These are phyloP conservation scores for Neoascochyta sp. DNA, from an alignment of 2,329 filamentous ascomycete genomes.

Conservation along the genomic window DNA sequence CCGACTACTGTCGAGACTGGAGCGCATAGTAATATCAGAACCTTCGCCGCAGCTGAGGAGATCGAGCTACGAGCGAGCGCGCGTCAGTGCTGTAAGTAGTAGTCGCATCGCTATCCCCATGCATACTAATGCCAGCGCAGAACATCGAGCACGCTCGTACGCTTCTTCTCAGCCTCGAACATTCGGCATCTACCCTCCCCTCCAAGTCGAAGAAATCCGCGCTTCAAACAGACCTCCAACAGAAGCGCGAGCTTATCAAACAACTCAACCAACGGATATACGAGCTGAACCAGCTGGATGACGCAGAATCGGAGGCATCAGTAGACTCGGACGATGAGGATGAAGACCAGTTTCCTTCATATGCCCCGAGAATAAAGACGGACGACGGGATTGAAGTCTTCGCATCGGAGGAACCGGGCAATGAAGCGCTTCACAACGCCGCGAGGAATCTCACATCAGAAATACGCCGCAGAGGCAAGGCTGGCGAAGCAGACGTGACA, in stretches of 20 bases:
- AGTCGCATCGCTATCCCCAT: background rate
- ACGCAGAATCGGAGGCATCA: constrained; percentile 32
- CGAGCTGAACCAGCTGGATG: constrained; percentile 62
- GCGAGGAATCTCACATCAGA: constrained; percentile 34
- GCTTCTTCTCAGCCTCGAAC: constrained; percentile 67
- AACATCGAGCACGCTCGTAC: constrained; percentile 70
- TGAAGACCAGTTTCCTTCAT: constrained; percentile 42
- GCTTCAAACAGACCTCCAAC: constrained; percentile 60
- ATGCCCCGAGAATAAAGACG: constrained; percentile 39
- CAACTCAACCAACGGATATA: constrained; percentile 62
- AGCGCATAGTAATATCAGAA: constrained; percentile 61
- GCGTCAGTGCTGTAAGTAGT: constrained; percentile 51
- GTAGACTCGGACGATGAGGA: constrained; percentile 42
- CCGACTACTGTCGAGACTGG: constrained; percentile 62
- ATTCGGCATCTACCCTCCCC: constrained; percentile 54
- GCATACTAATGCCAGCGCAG: constrained; percentile 37
- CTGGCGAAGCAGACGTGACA: constrained; percentile 18
- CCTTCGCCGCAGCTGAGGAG: constrained; percentile 56
- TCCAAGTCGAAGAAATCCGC: constrained; percentile 54
- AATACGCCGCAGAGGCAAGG: constrained; percentile 31
- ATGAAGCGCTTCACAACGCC: constrained; percentile 32
- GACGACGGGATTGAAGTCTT: constrained; percentile 34
- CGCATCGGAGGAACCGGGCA: constrained; percentile 21
- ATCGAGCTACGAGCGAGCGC: constrained; percentile 64
- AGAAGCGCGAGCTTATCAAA: constrained; percentile 64